Base-by-base conservation (phyloP, 208 protist genomes). In the Trypanosoma brucei region DNA sequence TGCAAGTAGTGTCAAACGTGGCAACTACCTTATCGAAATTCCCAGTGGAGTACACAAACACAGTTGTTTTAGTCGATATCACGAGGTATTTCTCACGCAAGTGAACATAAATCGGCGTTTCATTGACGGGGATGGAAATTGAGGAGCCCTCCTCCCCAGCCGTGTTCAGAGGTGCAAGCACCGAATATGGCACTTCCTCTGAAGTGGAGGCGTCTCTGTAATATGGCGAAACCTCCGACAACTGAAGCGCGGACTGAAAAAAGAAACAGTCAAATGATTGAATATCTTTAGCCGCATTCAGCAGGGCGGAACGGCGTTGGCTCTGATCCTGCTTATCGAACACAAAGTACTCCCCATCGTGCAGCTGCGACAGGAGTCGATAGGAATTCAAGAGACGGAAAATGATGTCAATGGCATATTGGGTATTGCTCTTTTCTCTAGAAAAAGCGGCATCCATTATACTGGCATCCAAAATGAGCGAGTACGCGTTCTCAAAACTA, bases 361-460 rank as follows among this genome's bases (percentile, higher is more conserved):
- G 69, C 38, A 94, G 54, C 53, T 94, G 79, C 11, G 59, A 55
- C 40, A 94, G 59, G 54, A 94, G 37, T 3, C 76, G 48, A 37
- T 68, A 65, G 22, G 79, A 71, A 51, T 80, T 75, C 56, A 92
- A 64, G n/a, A 94, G 75, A 37, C 81, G 83, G 35, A 89, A 79
- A 46, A 88, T 77, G 40, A 65, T 77, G 59, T 86, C 88, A 44
- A 94, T 70, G 22, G 72, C 58, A 71, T 90, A 79, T 14, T 76
- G 65, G 30, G 45, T 57, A 53, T 74, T 77, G 34, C 53, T 51
- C 55, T 37, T 40, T 70, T 66, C 45, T 59, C 63, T 30, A 48
- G 68, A 34, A 34, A 94, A 51, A 31, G 91, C 61, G 52, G 59
- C 60, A 65, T 94, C 84, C 53, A 92, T 62, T 46, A 86, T 44